Evolutionary conservation across 148 eudicot genomes (phyloP).

Genomic region (Silene latifolia): DNA sequence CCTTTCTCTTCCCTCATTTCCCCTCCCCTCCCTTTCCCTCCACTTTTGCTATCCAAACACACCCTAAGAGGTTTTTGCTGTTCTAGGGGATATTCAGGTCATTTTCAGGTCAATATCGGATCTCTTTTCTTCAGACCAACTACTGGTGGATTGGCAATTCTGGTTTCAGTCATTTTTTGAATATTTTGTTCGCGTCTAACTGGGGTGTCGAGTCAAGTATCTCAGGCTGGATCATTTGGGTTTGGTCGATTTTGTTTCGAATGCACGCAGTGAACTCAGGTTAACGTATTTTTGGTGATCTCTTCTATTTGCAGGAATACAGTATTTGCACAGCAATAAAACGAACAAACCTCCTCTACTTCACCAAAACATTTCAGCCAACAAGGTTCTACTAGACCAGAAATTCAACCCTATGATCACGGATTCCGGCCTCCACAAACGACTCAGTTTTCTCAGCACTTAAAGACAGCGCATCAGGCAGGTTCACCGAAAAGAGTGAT

Average conservation of each 20-base stretch:
- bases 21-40: too few species aligned
- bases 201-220: too few species aligned
- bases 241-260: too few species aligned
- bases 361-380: slow-evolving; percentile 85
- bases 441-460: slow-evolving; percentile 85
- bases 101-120: too few species aligned
- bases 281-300: background rate
- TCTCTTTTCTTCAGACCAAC: too few species aligned
- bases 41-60: too few species aligned
- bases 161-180: too few species aligned
- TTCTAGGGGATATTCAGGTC: slow-evolving; percentile 37
- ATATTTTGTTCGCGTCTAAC: too few species aligned
- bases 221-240: too few species aligned
- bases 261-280: too few species aligned
- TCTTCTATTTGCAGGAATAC: slow-evolving; percentile 57
- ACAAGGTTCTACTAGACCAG: slow-evolving; percentile 66
- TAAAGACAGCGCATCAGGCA: slow-evolving; percentile 89
- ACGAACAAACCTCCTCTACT: slow-evolving; percentile 60
- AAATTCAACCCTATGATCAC: slow-evolving; percentile 55
- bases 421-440: slow-evolving; percentile 70
- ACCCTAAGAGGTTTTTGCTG: slow-evolving; percentile 95
- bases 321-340: slow-evolving; percentile 61
- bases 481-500: slow-evolving; percentile 83
- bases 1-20: too few species aligned
- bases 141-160: too few species aligned